These are phyloP conservation scores for Colletotrichum viniferum DNA, from an alignment of 2,329 filamentous ascomycete genomes.

Conservation along the genomic window DNA sequence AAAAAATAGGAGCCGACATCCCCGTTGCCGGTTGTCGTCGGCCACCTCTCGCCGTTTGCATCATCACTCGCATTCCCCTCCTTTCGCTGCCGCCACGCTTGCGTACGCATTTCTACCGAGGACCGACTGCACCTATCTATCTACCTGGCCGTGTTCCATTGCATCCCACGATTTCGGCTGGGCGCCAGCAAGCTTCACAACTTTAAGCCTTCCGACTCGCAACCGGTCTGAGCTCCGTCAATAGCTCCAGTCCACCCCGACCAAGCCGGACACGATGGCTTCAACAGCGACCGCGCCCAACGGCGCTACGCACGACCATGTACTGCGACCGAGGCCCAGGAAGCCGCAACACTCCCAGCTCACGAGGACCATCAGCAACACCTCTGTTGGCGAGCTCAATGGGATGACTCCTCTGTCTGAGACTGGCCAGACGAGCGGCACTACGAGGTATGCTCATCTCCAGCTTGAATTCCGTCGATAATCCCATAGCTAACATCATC, in stretches of 20 bases:
- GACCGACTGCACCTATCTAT: not conserved
- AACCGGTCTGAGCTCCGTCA: not conserved
- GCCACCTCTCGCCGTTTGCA: not conserved
- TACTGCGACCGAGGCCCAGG: constrained; percentile 54
- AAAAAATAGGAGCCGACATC: not conserved
- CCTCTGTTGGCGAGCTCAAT: constrained; percentile 12
- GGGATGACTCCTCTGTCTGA: constrained; percentile 5
- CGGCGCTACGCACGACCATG: constrained; percentile 37
- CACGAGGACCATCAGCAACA: constrained; percentile 17
- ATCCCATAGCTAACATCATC: not conserved
- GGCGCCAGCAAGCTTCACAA: not conserved
- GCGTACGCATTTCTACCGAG: not conserved
- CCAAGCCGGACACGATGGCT: not conserved
- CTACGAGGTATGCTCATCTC: constrained; percentile 7
- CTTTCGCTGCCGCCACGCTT: not conserved
- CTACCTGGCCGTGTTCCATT: not conserved
- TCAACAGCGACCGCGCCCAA: constrained; percentile 13
- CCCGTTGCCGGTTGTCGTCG: not conserved
- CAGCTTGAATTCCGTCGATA: not conserved
- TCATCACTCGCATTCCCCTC: not conserved
- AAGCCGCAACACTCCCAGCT: constrained; percentile 52
- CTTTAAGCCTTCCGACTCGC: not conserved
- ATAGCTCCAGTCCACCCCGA: not conserved
- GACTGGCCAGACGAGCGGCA: constrained; percentile 17
- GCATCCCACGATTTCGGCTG: not conserved